Conservation (phyloP, 352 stramenopile species). For the Globisporangium camurandrum region DNA sequence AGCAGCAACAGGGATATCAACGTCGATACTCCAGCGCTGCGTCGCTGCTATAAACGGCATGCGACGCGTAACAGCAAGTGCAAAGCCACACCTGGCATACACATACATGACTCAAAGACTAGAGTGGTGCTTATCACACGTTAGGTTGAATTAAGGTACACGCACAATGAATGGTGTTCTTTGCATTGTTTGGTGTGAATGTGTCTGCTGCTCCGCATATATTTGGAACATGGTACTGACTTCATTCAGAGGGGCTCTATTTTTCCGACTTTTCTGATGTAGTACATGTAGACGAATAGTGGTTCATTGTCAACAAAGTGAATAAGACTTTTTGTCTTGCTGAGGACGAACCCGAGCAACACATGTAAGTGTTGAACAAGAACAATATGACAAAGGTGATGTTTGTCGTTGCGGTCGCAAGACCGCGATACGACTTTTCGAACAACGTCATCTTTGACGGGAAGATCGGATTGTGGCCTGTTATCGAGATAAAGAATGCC, state of each 20-base stretch:
- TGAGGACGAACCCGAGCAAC: slow-evolving; percentile 6
- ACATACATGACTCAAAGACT: not conserved
- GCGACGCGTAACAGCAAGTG: not conserved
- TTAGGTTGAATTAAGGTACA: not conserved
- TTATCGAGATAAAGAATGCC: not conserved
- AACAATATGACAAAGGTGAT: slow-evolving; percentile 23
- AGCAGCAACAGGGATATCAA: not conserved
- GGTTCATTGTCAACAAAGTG: slow-evolving; percentile 18
- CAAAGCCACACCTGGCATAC: not conserved
- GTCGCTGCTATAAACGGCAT: not conserved
- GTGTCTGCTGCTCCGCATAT: too few species aligned
- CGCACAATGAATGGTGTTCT: not conserved
- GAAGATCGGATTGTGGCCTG: slow-evolving; percentile 9
- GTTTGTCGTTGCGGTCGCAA: slow-evolving; percentile 14
- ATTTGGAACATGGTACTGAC: not conserved
- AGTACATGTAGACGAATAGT: slow-evolving; percentile 21
- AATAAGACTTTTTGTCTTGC: slow-evolving; percentile 11
- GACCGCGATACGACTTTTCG: slow-evolving; percentile 3
- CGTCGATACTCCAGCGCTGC: not conserved
- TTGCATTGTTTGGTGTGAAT: not conserved
- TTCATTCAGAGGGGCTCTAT: not conserved
- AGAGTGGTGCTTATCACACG: not conserved
- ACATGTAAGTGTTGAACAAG: slow-evolving; percentile 12
- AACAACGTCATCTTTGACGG: slow-evolving; percentile 2
- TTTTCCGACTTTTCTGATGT: not conserved